A percentile compares a stretch with the other conserved stretches of the same genome.
Conservation (phyloP, 805 yeast species). For the Saccharomycopsis sp. region DNA sequence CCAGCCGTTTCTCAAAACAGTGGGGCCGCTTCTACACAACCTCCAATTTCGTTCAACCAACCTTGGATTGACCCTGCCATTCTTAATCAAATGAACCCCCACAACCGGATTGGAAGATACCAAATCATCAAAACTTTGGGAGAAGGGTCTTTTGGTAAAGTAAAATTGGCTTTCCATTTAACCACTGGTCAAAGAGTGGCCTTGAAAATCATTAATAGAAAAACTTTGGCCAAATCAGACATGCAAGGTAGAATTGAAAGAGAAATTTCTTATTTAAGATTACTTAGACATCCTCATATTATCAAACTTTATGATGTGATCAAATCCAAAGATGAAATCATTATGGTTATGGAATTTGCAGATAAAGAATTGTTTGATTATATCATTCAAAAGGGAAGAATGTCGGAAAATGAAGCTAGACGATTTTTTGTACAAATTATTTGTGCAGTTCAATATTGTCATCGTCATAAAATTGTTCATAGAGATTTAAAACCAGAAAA, state of each 20-base stretch:
- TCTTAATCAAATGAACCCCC: slow-evolving; percentile 17
- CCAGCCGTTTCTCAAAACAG: too few species aligned
- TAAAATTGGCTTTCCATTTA: slow-evolving; percentile 80
- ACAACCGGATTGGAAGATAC: slow-evolving; percentile 68
- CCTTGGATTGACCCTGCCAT: slow-evolving; percentile 17
- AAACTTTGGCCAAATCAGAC: slow-evolving; percentile 85
- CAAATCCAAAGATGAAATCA: slow-evolving; percentile 88
- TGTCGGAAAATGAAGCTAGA: slow-evolving; percentile 87
- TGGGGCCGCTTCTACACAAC: too few species aligned
- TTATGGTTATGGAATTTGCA: slow-evolving; percentile 95
- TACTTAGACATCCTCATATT: slow-evolving; percentile 91
- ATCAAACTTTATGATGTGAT: slow-evolving; percentile 93
- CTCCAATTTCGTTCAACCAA: slow-evolving; percentile 11
- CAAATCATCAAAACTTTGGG: slow-evolving; percentile 89
- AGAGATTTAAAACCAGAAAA: slow-evolving; percentile 96
- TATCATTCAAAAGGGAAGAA: slow-evolving; percentile 85
- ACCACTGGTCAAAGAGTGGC: slow-evolving; percentile 92
- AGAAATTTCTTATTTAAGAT: slow-evolving; percentile 80
- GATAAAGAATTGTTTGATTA: slow-evolving; percentile 95
- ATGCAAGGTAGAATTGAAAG: slow-evolving; percentile 97
- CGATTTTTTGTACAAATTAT: slow-evolving; percentile 93
- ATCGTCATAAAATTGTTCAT: slow-evolving; percentile 91
- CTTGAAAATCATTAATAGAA: slow-evolving; percentile 81
- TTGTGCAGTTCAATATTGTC: slow-evolving; percentile 95
- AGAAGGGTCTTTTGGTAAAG: slow-evolving; percentile 96